These are phyloP conservation scores for Vigna reflexopilosa DNA, from an alignment of 306 rosid genomes.

Conservation along the genomic window DNA sequence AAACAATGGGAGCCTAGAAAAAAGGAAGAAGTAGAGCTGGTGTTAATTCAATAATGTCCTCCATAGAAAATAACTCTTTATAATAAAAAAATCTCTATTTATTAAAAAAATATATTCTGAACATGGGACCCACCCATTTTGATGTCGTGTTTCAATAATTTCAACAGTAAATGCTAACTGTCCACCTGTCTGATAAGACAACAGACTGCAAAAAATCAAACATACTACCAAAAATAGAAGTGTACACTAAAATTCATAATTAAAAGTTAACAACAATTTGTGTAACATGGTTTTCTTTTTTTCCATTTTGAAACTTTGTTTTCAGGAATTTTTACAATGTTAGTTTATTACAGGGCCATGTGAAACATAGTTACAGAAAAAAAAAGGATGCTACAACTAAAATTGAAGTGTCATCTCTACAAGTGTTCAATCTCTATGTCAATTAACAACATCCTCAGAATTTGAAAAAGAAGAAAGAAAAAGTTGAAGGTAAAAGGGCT, in stretches of 20 bases:
- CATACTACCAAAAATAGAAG: background rate
- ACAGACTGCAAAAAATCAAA: background rate
- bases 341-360: constrained; percentile 45
- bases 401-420: constrained; percentile 40
- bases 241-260: background rate
- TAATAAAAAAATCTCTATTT: too few relatives aligned
- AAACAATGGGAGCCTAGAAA: too few relatives aligned
- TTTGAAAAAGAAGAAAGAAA: constrained; percentile 38
- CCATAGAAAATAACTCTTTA: too few relatives aligned
- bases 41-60: too few relatives aligned
- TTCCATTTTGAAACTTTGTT: constrained; percentile 1
- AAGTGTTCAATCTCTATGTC: constrained; percentile 38
- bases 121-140: too few relatives aligned
- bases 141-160: background rate
- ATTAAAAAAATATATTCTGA: too few relatives aligned
- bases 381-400: constrained; percentile 37
- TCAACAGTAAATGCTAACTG: background rate
- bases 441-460: constrained; percentile 32
- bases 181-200: background rate
- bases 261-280: background rate
- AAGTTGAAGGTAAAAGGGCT: constrained; percentile 31
- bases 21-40: too few relatives aligned
- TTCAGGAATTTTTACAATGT: constrained; percentile 45
- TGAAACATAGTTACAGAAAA: constrained; percentile 42
- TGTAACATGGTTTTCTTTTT: background rate